phyloP scores from a whole-genome alignment of 176 grass and related monocot species.

The Oryza longistaminata region DNA sequence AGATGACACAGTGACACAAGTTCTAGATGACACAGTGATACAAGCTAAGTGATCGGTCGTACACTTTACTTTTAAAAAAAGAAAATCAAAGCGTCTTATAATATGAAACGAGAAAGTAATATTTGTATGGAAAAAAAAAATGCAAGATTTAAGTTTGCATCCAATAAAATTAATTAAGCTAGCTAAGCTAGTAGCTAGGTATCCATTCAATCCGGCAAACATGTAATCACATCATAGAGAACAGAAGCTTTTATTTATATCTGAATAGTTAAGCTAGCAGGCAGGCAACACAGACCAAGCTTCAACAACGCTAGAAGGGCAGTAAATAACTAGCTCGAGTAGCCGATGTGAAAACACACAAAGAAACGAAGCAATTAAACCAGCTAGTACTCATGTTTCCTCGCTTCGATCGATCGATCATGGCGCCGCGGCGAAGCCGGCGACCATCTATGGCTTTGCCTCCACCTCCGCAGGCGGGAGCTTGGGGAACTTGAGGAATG shows the following conservation, averaged over 20 bases:
- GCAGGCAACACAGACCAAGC: neutral
- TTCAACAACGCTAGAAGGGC: neutral
- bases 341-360: neutral
- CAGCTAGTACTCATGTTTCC: neutral
- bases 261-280: neutral
- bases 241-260: neutral
- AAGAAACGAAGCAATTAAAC: neutral
- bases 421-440: neutral
- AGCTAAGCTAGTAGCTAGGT: neutral
- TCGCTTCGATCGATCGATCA: neutral
- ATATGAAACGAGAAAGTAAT: too few relatives aligned
- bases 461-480: conserved; percentile 13
- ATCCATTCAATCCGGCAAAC: neutral
- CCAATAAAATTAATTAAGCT: neutral
- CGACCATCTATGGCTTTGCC: conserved; percentile 15
- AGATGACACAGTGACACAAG: too few relatives aligned
- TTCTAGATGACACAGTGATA: too few relatives aligned
- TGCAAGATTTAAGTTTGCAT: neutral
- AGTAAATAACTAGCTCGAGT: neutral
- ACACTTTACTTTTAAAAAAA: too few relatives aligned
- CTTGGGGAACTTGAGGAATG: conserved; percentile 22
- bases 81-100: too few relatives aligned
- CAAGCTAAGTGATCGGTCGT: too few relatives aligned
- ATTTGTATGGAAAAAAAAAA: neutral
- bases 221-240: neutral